Evolutionary conservation across 805 yeast genomes (phyloP).

Genomic region (Ogataea pilisensis): DNA sequence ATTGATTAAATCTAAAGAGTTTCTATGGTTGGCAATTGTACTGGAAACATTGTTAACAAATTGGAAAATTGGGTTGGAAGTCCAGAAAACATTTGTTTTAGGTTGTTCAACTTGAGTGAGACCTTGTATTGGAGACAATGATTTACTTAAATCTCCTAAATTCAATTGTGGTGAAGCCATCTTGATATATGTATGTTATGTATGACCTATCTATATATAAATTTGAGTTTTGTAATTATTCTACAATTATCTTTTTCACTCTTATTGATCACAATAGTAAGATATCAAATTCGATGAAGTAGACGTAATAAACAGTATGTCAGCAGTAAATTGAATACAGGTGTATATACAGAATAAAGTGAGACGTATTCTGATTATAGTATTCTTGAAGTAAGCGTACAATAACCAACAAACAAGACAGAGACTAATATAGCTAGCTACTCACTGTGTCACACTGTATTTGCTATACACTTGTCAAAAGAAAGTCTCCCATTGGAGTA

Average conservation of each 20-base stretch:
- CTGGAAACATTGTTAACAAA: conserved; percentile 73
- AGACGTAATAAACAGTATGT: too few relatives aligned
- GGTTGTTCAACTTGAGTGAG: conserved; percentile 47
- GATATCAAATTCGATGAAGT: too few relatives aligned
- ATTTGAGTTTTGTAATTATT: not conserved
- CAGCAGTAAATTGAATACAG: too few relatives aligned
- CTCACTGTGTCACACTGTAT: too few relatives aligned
- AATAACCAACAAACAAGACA: too few relatives aligned
- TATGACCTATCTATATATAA: not conserved
- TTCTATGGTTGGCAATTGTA: conserved; percentile 72
- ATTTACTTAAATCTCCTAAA: conserved; percentile 56
- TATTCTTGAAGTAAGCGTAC: too few relatives aligned
- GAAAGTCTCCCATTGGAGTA: not conserved
- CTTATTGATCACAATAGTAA: too few relatives aligned
- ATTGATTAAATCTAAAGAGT: conserved; percentile 74
- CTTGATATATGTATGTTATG: conserved; percentile 18
- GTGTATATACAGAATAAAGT: too few relatives aligned
- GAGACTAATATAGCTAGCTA: too few relatives aligned
- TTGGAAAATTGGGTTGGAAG: conserved; percentile 77
- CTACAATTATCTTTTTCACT: too few relatives aligned
- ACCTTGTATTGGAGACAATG: conserved; percentile 54
- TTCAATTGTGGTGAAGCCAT: conserved; percentile 34
- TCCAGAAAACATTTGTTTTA: conserved; percentile 61
- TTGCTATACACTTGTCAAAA: not conserved
- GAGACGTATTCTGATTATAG: too few relatives aligned